Evolutionary conservation across 768 basidiomycete species (phyloP).

Genomic region (Rubroboletus satanas): DNA sequence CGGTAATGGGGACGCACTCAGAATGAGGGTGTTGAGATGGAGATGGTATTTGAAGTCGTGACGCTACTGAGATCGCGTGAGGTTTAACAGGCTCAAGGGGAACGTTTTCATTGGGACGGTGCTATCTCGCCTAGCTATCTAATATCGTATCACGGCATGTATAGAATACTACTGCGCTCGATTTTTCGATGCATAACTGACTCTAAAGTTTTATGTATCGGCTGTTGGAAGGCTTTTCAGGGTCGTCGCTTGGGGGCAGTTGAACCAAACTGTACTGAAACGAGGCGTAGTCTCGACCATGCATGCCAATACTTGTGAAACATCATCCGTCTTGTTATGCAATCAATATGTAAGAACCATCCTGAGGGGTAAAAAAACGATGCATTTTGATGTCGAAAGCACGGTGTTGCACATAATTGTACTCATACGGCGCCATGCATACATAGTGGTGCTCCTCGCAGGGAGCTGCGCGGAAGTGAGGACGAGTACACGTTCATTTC

Average conservation of each 20-base stretch:
- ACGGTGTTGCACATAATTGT: conserved; percentile 25
- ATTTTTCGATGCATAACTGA: neutral
- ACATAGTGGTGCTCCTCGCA: conserved; percentile 8
- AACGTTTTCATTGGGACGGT: neutral
- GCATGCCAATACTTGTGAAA: neutral
- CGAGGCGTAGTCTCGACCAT: neutral
- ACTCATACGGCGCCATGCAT: conserved; percentile 27
- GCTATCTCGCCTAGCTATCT: conserved; percentile 16
- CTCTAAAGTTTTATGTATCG: no score
- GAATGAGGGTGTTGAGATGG: conserved; percentile 29
- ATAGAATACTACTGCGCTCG: conserved; percentile 1
- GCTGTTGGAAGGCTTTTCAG: neutral
- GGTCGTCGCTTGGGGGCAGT: neutral
- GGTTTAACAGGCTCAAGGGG: neutral
- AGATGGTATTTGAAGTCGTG: conserved; percentile 17
- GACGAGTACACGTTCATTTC: conserved; percentile 25
- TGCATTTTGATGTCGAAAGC: conserved; percentile 24
- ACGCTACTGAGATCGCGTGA: neutral
- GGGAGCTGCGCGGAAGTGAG: neutral
- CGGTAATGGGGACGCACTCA: conserved; percentile 5
- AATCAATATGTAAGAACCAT: neutral
- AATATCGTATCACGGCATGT: conserved; percentile 12
- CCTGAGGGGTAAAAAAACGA: neutral
- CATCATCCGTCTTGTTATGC: neutral
- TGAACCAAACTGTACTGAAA: neutral